Conservation (phyloP, 306 rosid genomes). For the Aeschynomene evenia region DNA sequence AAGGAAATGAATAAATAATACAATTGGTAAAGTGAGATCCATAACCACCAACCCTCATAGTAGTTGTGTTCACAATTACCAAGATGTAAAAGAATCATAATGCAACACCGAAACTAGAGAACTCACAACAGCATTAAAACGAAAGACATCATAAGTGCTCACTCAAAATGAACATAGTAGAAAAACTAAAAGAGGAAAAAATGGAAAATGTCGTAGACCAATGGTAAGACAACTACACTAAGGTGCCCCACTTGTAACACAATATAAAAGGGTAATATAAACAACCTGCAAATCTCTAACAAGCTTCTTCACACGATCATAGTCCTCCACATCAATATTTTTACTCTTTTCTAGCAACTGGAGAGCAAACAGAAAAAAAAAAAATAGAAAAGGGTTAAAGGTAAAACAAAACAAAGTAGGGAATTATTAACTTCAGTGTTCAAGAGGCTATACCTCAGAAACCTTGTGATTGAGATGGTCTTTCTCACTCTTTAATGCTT, state of each 20-base stretch:
- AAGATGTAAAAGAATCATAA: neutral
- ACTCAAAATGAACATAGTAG: neutral
- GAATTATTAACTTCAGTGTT: neutral
- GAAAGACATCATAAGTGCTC: neutral
- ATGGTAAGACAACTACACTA: constrained; percentile 2
- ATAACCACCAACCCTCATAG: neutral
- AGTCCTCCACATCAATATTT: constrained; percentile 72
- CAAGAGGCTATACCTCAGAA: constrained; percentile 64
- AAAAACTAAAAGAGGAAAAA: neutral
- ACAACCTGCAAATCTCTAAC: constrained; percentile 68
- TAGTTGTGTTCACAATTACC: neutral
- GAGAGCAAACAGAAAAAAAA: neutral
- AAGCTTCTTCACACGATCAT: constrained; percentile 63
- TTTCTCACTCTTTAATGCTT: constrained; percentile 57
- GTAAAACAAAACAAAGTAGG: neutral
- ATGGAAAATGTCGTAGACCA: neutral
- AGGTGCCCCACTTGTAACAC: neutral
- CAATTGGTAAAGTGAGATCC: neutral
- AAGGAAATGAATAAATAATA: neutral
- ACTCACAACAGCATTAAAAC: neutral
- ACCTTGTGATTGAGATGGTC: constrained; percentile 53
- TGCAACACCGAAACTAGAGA: neutral
- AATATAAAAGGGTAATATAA: neutral
- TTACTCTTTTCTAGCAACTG: constrained; percentile 73
- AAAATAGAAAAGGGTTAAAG: neutral